phyloP scores from a whole-genome alignment of 2,329 filamentous ascomycete genomes.

The Hirsutella minnesotensis region DNA sequence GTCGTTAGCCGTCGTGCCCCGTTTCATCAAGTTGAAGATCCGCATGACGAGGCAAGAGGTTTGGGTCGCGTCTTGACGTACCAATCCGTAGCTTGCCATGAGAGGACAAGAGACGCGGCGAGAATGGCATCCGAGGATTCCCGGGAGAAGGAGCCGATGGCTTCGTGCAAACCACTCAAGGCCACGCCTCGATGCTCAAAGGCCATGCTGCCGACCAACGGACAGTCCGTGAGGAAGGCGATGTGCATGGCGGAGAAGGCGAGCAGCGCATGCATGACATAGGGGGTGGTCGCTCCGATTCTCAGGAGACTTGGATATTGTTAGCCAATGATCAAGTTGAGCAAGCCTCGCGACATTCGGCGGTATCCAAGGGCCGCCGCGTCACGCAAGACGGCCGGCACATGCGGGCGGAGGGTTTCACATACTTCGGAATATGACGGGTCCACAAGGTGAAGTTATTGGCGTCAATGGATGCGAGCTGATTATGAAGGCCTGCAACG shows the following conservation, averaged over 20 bases:
- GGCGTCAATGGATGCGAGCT: slow-evolving; percentile 65
- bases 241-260: slow-evolving; percentile 93
- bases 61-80: slow-evolving; percentile 37
- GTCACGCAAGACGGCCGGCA: neutral
- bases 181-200: slow-evolving; percentile 82
- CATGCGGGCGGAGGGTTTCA: slow-evolving; percentile 9
- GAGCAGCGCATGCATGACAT: slow-evolving; percentile 88
- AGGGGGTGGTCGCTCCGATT: slow-evolving; percentile 69
- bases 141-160: slow-evolving; percentile 72
- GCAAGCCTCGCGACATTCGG: no score
- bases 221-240: slow-evolving; percentile 77
- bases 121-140: slow-evolving; percentile 85
- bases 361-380: neutral
- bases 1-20: slow-evolving; percentile 12
- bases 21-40: neutral
- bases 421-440: slow-evolving; percentile 82
- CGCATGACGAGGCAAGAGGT: slow-evolving; percentile 1
- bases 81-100: slow-evolving; percentile 96
- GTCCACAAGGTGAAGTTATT: slow-evolving; percentile 88
- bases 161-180: slow-evolving; percentile 76
- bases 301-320: slow-evolving; percentile 36
- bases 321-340: neutral
- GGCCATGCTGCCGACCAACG: slow-evolving; percentile 74
- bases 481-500: slow-evolving; percentile 72
- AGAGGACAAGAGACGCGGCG: slow-evolving; percentile 80